Evolutionary conservation across 352 stramenopile genomes (phyloP), one percentile per base, ranked within the genome.

Genomic region (Globisporangium acanthophoron): DNA sequence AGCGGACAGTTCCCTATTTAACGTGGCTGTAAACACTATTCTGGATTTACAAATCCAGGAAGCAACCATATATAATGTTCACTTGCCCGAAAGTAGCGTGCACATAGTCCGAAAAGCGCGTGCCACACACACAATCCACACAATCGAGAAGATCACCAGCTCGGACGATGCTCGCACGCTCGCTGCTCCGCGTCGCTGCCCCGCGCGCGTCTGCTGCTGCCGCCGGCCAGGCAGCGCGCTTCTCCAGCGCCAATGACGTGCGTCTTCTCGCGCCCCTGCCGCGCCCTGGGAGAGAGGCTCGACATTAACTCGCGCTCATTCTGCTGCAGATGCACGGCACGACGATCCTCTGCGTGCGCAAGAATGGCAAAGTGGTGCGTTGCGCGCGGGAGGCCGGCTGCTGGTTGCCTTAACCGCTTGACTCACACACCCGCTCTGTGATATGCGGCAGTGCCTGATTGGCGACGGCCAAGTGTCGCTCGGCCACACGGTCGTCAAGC

Each of bases 391-490:
- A 15, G n/a, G 24, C 24, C 24, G 24, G 24, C 24, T 27, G 24
- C 24, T 27, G 24, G 24, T 27, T 27, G 24, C 24, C 24, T 27
- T 27, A 27, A 27, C 24, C 24, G 24, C 24, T 27, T 27, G 24
- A 27, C 24, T 27, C 24, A 27, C 24, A 3, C 24, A 27, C 24
- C 1, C n/a, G 39, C 39, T 45, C 27, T 50, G 39, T 39, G 9
- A 3, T 24, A 16, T 44, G 24, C 12, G 29, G 15, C 58, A 92
- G 78, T 92, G 84, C 47, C 87, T 99, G 74, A 99, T 99, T 67
- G 97, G 96, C 49, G 97, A 99, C 69, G 97, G 97, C 21, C 97
- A 99, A 80, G 96, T 99, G 39, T 98, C 92, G 50, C 87, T 98
- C 67, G 97, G 97, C 46, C 75, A 74, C 64, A 96, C 87, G 27